A percentile compares a stretch with the other conserved stretches of the same genome.
These are phyloP conservation scores for Collybia mongolica DNA, from an alignment of 768 basidiomycete species.

Conservation along the genomic window DNA sequence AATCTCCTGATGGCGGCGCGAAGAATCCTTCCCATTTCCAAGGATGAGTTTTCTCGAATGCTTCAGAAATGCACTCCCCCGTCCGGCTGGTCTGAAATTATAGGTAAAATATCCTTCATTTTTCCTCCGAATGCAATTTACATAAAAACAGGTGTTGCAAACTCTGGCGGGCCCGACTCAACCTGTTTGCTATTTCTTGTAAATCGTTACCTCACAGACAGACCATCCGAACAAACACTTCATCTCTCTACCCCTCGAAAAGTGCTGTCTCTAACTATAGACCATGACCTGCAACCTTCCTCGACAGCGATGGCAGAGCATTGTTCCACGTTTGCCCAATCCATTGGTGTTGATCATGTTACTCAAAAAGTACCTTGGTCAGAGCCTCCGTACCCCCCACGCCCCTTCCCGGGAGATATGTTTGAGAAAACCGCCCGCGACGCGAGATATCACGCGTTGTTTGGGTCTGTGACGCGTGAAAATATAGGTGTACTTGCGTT, in stretches of 20 bases:
- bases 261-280: conserved; percentile 60
- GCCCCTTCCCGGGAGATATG: conserved; percentile 34
- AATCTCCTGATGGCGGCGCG: background rate
- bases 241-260: conserved; percentile 13
- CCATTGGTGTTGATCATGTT: conserved; percentile 45
- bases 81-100: conserved; percentile 43
- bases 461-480: conserved; percentile 28
- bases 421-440: conserved; percentile 59
- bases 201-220: conserved; percentile 36
- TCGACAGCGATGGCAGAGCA: conserved; percentile 55
- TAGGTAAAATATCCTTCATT: conserved; percentile 36
- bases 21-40: conserved; percentile 37
- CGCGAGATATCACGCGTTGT: conserved; percentile 56
- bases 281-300: conserved; percentile 66
- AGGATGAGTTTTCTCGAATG: conserved; percentile 46
- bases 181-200: conserved; percentile 75
- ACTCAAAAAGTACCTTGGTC: conserved; percentile 59
- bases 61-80: conserved; percentile 48
- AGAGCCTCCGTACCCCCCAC: conserved; percentile 43
- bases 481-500: conserved; percentile 50
- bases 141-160: conserved; percentile 56
- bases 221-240: conserved; percentile 1
- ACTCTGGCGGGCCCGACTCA: conserved; percentile 84
- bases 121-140: background rate
- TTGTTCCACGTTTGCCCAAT: conserved; percentile 40